These are phyloP conservation scores for Daedaleopsis nitida DNA, from an alignment of 768 basidiomycete genomes.

Conservation along the genomic window DNA sequence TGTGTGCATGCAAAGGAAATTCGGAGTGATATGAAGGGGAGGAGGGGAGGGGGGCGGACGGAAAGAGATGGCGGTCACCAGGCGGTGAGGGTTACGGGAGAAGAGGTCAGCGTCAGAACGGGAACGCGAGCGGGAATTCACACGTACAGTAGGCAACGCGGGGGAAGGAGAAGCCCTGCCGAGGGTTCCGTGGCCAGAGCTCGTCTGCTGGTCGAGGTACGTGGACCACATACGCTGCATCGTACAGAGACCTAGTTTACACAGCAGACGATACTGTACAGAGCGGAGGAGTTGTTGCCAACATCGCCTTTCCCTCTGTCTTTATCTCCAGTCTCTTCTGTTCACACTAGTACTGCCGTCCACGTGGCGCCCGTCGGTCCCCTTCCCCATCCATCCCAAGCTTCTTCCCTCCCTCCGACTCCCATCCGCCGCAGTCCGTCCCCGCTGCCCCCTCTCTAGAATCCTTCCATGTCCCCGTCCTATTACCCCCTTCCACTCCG, in stretches of 20 bases:
- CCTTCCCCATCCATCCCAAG: no score
- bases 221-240: constrained; percentile 60
- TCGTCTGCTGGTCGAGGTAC: constrained; percentile 42
- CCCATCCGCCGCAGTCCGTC: no score
- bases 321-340: no score
- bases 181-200: constrained; percentile 12
- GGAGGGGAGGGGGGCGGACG: constrained; percentile 9
- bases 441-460: no score
- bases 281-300: no score
- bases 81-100: constrained; percentile 6
- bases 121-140: constrained; percentile 17
- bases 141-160: constrained; percentile 17
- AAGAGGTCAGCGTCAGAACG: constrained; percentile 16
- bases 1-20: constrained; percentile 16
- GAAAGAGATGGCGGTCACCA: neutral
- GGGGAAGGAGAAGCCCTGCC: constrained; percentile 9
- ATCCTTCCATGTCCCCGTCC: no score
- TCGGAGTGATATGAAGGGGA: constrained; percentile 9
- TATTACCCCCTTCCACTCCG: no score
- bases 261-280: neutral
- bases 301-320: no score
- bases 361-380: no score
- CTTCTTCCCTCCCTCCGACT: no score
- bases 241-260: constrained; percentile 8
- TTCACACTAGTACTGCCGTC: no score